Percentiles rank a stretch among this genome's conserved stretches.
Evolutionary conservation across 2,329 filamentous ascomycete species (phyloP).

Genomic region (Aspergillus viridinutans): DNA sequence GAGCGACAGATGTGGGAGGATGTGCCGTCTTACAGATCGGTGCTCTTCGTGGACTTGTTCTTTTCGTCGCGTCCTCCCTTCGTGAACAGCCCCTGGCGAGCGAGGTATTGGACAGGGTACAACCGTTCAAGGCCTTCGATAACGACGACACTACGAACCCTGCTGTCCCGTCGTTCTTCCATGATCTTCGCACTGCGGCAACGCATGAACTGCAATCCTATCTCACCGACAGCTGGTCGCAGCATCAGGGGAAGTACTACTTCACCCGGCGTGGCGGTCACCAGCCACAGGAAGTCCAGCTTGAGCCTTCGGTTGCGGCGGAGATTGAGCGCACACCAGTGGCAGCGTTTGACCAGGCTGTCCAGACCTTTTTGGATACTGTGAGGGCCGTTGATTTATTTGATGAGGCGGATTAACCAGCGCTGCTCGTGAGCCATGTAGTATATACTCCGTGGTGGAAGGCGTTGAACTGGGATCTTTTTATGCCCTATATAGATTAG

Average conservation of each 20-base stretch:
- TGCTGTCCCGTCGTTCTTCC: constrained; percentile 13
- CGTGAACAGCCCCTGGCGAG: constrained; percentile 14
- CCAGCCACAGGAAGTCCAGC: constrained; percentile 41
- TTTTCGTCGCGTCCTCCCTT: constrained; percentile 30
- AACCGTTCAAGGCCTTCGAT: not conserved
- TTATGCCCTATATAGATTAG: not conserved
- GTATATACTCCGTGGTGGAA: not conserved
- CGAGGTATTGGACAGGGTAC: constrained; percentile 3
- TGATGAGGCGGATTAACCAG: not conserved
- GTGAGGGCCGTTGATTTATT: constrained; percentile 12
- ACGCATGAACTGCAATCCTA: constrained; percentile 42
- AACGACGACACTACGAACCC: not conserved
- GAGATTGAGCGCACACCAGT: constrained; percentile 18
- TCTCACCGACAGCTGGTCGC: constrained; percentile 46
- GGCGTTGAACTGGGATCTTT: not conserved
- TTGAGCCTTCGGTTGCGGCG: constrained; percentile 27
- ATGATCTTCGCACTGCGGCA: constrained; percentile 29
- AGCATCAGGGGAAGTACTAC: constrained; percentile 43
- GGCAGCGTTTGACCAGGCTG: constrained; percentile 21
- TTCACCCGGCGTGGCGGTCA: constrained; percentile 42
- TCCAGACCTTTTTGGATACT: constrained; percentile 7
- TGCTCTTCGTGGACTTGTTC: constrained; percentile 38
- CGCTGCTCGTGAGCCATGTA: not conserved
- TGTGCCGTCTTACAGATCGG: constrained; percentile 30
- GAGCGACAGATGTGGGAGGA: constrained; percentile 23